Conservation (phyloP, 164 flowering plant genomes). For the Tinospora cordifolia region DNA sequence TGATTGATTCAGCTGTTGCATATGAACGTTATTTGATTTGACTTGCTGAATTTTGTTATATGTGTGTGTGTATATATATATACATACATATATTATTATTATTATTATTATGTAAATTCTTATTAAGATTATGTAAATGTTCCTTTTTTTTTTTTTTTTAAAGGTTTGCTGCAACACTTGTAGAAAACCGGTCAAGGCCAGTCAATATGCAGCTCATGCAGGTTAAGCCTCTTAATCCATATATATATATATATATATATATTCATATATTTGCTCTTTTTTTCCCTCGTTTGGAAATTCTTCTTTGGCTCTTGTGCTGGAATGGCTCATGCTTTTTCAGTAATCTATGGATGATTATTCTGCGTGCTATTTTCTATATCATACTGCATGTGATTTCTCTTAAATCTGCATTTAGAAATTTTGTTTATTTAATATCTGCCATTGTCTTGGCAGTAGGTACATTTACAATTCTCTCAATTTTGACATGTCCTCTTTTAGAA, state of each 20-base stretch:
- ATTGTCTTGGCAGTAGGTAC: neutral
- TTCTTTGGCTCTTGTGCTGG: neutral
- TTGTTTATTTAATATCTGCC: neutral
- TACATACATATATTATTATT: neutral
- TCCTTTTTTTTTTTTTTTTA: slow-evolving; percentile 14
- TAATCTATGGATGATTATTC: neutral
- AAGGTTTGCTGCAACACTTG: slow-evolving; percentile 85
- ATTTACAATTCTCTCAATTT: neutral
- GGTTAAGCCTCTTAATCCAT: slow-evolving; percentile 30
- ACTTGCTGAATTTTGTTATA: neutral
- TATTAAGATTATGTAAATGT: neutral
- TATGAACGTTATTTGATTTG: neutral
- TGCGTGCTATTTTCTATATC: neutral
- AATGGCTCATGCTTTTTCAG: neutral
- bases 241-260: neutral
- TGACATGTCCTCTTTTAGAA: neutral
- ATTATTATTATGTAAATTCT: neutral
- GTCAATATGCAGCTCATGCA: slow-evolving; percentile 79
- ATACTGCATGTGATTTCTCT: neutral
- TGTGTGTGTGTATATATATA: too few relatives aligned
- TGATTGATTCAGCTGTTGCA: too few relatives aligned
- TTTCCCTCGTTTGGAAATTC: neutral
- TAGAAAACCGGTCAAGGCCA: slow-evolving; percentile 72
- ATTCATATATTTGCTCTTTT: too few relatives aligned
- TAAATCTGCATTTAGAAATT: neutral